Evolutionary conservation across 768 basidiomycete genomes (phyloP), one percentile per base, ranked within the genome.

Genomic region (Macrolepiota albuminosa): DNA sequence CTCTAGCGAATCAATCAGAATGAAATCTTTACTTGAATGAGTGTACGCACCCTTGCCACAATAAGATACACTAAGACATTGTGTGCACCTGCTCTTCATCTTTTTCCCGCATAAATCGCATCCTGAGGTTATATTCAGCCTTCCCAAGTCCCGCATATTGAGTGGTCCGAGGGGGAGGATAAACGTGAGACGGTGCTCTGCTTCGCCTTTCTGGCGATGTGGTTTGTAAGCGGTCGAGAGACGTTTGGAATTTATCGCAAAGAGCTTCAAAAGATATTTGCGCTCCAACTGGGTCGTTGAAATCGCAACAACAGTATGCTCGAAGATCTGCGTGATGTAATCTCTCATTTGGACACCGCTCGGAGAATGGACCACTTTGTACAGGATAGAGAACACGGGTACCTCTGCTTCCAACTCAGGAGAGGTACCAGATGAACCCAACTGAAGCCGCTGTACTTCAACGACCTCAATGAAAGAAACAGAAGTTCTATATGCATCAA

Each of bases 101-200:
- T 63, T 70, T 50, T 72, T 70, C 1, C 78, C 77, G 56, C 78
- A 81, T 0, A 78, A 63, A 21, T 69, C 72, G 55, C 78, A 79
- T 4, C 76, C 77, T 39, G 64, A 33, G 26, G 70, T 69, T 43
- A 61, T 66, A 24, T 68, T 75, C 11, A 79, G 64, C 54, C 68
- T 73, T 2, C 73, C 77, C 31, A 78, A 57, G n/a, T 73, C 73
- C n/a, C 68, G 66, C 68, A 72, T 71, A 33, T 56, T 66, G 14
- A 78, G 61, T 0, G 72, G 73, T 8, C 72, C 72, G 16, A 78
- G 62, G 1, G 75, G 78, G 18, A 81, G 67, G 1, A 76, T 21
- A 56, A 78, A 76, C 8, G 76, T 72, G 8, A 64, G 37, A 39
- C 24, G 61, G 21, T 64, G 70, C 24, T 66, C 63, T 16, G 65